These are phyloP conservation scores for Ceratocystiopsis minuta DNA, from an alignment of 2,329 filamentous ascomycete species.

Conservation along the genomic window DNA sequence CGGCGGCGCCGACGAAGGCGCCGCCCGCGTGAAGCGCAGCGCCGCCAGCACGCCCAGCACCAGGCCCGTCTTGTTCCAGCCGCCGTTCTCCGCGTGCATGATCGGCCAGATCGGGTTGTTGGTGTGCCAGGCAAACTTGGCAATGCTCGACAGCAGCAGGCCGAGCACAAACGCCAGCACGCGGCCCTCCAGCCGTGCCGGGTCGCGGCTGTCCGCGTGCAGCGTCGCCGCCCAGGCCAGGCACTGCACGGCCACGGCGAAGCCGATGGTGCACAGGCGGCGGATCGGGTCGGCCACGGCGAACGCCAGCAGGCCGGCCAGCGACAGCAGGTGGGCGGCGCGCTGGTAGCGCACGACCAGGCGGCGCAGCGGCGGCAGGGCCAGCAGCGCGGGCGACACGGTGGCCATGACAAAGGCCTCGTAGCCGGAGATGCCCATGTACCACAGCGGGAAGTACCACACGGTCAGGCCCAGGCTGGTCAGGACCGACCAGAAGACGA, in stretches of 20 bases:
- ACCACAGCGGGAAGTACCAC: conserved; percentile 97
- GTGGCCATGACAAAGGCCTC: conserved; percentile 78
- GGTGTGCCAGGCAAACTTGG: conserved; percentile 84
- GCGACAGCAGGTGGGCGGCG: conserved; percentile 56
- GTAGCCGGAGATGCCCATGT: conserved; percentile 97
- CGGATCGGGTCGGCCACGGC: conserved; percentile 51
- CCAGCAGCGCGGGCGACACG: conserved; percentile 62
- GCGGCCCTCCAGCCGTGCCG: conserved; percentile 54
- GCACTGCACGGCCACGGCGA: conserved; percentile 64
- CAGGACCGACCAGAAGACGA: conserved; percentile 87
- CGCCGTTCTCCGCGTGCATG: conserved; percentile 76
- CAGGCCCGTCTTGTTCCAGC: conserved; percentile 76
- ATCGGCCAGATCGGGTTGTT: conserved; percentile 97
- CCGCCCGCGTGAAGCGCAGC: conserved; percentile 51
- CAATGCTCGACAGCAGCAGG: conserved; percentile 65
- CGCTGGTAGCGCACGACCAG: conserved; percentile 52
- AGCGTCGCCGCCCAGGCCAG: conserved; percentile 72
- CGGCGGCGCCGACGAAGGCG: conserved; percentile 16
- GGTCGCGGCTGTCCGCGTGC: conserved; percentile 46
- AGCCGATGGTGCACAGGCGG: conserved; percentile 65
- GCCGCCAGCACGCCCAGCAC: conserved; percentile 58
- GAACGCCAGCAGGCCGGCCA: conserved; percentile 60
- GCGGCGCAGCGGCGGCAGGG: conserved; percentile 48
- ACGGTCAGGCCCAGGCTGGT: conserved; percentile 78
- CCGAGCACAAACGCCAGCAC: conserved; percentile 68